Evolutionary conservation across 2,329 filamentous ascomycete species (phyloP), one percentile per base, ranked within the genome.

Genomic region (Claviceps africana): DNA sequence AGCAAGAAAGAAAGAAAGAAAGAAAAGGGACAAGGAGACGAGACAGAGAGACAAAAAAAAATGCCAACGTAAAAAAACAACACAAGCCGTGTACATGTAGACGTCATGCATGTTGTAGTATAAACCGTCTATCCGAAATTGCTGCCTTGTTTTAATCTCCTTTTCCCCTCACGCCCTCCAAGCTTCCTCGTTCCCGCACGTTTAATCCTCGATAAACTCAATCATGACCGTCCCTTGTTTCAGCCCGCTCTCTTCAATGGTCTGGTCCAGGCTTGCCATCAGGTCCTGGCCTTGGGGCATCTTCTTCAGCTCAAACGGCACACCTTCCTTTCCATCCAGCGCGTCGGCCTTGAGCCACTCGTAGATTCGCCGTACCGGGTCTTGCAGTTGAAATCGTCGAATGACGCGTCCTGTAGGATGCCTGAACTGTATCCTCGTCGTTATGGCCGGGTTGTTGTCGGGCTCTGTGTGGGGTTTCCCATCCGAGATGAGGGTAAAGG

Each of bases 221-320:
- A 98, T 84, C 88, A 96, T 96, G 8, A 98, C 85, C 0, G 89
- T 95, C 3, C 86, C 89, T 63, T 94, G 91, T 73, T 93, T 95
- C 60, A 98, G 68, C 0, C 90, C 88, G 0, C 85, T 88, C 62
- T 88, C 84, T 58, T 81, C 81, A 55, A 98, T 86, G 1, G 82
- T 87, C 57, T 77, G 71, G 47, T 89, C 83, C 48, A 96, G 72
- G 51, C 75, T 70, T 19, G 85, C 82, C 43, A 96, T 85, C 54
- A 98, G 70, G 61, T 98, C 93, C 63, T 84, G 85, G 47, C 89
- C 88, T 55, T 73, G 72, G 0, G 77, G 77, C 81, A 95, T 85
- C 56, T 80, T 80, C 66, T 93, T 89, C 58, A 98, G 76, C 66
- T 97, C 91, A 68, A 98, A 98, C 56, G 81, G 78, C 13, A 85